Conservation (phyloP, 2,329 filamentous ascomycete genomes). For the Lasiodiplodia sp. region DNA sequence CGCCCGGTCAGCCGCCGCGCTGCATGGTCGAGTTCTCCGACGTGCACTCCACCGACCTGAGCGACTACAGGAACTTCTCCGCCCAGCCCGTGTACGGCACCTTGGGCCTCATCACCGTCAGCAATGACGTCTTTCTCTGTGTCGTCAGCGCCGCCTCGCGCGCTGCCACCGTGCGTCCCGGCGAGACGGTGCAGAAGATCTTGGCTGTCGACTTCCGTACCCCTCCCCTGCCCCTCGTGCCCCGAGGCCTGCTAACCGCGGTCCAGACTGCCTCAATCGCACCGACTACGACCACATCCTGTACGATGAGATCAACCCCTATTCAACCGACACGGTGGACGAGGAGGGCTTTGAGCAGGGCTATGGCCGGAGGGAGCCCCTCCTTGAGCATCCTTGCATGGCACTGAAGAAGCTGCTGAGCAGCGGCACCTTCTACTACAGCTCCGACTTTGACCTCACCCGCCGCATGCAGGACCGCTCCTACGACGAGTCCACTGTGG, state of each 20-base stretch:
- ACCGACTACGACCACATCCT: constrained; percentile 82
- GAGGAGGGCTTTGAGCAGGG: constrained; percentile 62
- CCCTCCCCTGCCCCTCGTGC: constrained; percentile 32
- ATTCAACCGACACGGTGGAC: constrained; percentile 60
- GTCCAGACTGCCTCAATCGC: constrained; percentile 81
- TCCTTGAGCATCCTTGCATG: constrained; percentile 85
- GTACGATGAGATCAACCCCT: constrained; percentile 64
- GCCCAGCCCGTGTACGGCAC: constrained; percentile 82
- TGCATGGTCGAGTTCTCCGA: constrained; percentile 90
- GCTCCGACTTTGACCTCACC: constrained; percentile 96
- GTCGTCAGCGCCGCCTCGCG: constrained; percentile 81
- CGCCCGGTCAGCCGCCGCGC: constrained; percentile 56
- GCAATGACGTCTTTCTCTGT: constrained; percentile 86
- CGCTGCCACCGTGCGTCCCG: constrained; percentile 82
- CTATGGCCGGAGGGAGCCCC: constrained; percentile 68
- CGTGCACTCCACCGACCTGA: constrained; percentile 69
- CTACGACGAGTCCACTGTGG: constrained; percentile 78
- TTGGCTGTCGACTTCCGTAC: constrained; percentile 80
- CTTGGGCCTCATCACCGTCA: constrained; percentile 83
- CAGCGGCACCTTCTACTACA: constrained; percentile 97
- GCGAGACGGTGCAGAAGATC: constrained; percentile 89
- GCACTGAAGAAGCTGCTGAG: constrained; percentile 90
- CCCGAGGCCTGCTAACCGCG: constrained; percentile 6
- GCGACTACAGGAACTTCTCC: constrained; percentile 75
- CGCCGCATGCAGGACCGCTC: constrained; percentile 89